These are phyloP conservation scores for Mycena leptocephala DNA, from an alignment of 768 basidiomycete genomes.

Conservation along the genomic window DNA sequence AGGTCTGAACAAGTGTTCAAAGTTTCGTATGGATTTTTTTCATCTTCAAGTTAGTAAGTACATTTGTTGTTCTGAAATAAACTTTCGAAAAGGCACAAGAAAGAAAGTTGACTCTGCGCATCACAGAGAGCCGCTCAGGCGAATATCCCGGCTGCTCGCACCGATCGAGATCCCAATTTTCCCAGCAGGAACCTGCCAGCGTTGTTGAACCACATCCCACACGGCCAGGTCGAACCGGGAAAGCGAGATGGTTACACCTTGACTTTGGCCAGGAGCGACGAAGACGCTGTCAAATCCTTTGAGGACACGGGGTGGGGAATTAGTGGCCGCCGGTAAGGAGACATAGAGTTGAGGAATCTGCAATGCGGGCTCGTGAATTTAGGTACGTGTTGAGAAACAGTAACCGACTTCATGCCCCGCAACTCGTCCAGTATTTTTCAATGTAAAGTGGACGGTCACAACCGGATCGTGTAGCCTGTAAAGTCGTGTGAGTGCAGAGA, in stretches of 20 bases:
- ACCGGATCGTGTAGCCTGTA: constrained; percentile 68
- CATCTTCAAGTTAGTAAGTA: too few relatives aligned
- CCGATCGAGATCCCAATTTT: constrained; percentile 63
- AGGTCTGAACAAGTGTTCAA: not conserved
- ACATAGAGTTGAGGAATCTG: constrained; percentile 74
- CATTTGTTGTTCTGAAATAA: too few relatives aligned
- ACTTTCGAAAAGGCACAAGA: too few relatives aligned
- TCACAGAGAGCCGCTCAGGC: constrained; percentile 58
- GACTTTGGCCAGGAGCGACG: constrained; percentile 59
- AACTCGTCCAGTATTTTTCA: constrained; percentile 69
- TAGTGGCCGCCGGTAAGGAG: constrained; percentile 62
- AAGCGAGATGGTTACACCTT: constrained; percentile 61
- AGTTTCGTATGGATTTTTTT: too few relatives aligned
- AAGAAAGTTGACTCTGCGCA: too few relatives aligned
- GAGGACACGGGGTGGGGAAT: constrained; percentile 63
- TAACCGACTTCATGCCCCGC: constrained; percentile 66
- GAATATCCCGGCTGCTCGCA: constrained; percentile 66
- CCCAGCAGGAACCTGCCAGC: constrained; percentile 69
- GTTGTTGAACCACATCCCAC: constrained; percentile 69
- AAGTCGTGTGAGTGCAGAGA: not conserved
- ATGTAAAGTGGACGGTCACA: constrained; percentile 65
- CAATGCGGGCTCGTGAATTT: not conserved
- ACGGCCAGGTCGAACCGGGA: constrained; percentile 69
- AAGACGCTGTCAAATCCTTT: constrained; percentile 72
- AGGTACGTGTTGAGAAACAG: not conserved